Evolutionary conservation across 2,329 filamentous ascomycete species (phyloP).

Genomic region (Penicillium sp.): DNA sequence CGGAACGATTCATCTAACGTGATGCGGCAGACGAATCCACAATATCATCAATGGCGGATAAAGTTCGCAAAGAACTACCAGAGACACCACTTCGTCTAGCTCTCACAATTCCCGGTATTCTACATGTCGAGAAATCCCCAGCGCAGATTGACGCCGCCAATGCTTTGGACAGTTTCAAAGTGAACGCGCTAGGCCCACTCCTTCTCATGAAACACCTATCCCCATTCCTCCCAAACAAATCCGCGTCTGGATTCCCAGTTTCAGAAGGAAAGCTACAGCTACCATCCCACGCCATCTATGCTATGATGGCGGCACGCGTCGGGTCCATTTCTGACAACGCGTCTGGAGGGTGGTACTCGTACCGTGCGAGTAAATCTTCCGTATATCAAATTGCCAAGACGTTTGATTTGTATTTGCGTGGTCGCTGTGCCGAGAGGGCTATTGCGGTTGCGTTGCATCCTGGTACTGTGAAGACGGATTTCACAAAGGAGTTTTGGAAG

Average conservation of each 20-base stretch:
- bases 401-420: slow-evolving; percentile 70
- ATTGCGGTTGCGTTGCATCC: slow-evolving; percentile 76
- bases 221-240: slow-evolving; percentile 69
- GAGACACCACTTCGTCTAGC: slow-evolving; percentile 68
- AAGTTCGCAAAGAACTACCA: slow-evolving; percentile 62
- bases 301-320: slow-evolving; percentile 79
- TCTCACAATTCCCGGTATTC: slow-evolving; percentile 72
- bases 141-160: slow-evolving; percentile 65
- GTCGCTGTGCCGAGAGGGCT: slow-evolving; percentile 65
- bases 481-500: slow-evolving; percentile 75
- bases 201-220: slow-evolving; percentile 78
- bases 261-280: slow-evolving; percentile 46
- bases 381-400: slow-evolving; percentile 74
- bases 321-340: slow-evolving; percentile 75
- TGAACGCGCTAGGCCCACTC: slow-evolving; percentile 76
- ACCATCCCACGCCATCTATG: slow-evolving; percentile 65
- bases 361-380: slow-evolving; percentile 76
- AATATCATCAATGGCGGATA: slow-evolving; percentile 63
- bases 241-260: slow-evolving; percentile 46
- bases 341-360: slow-evolving; percentile 81
- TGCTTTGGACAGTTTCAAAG: slow-evolving; percentile 71
- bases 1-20: neutral
- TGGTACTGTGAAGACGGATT: slow-evolving; percentile 77
- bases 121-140: slow-evolving; percentile 75
- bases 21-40: slow-evolving; percentile 63